Base-by-base conservation (phyloP, 1,284 basidiomycete genomes). In the Pulveroboletus sp. region DNA sequence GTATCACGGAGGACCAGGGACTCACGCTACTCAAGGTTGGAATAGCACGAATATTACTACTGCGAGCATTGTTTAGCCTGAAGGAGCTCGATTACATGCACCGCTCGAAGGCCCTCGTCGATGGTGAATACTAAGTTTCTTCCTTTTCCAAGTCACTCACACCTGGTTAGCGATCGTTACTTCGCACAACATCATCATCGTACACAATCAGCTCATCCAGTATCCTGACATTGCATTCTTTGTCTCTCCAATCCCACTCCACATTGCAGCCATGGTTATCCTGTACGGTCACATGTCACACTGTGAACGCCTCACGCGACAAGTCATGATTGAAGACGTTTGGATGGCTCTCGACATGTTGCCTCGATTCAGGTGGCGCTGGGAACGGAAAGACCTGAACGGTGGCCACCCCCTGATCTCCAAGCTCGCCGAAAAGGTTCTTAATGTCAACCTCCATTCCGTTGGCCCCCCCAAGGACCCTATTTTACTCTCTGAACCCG, bases 191-290 rank as follows among this genome's bases (percentile, higher is more conserved):
- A 85, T 89, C 59, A 90, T 92, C 64, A 81, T 90, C 49, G 79
- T 92, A 22, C 91, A 92, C 73, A 85, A 86, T 57, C 84, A 88
- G 61, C 81, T 92, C 51, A 91, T 92, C 62, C 81, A 81, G 29
- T 92, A 86, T 77, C 89, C 90, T 10, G 87, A 92, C 61, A 87
- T 88, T 63, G 88, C 85, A 2, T 92, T 92, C 75, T 92, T 92
- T 68, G 89, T 89, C 20, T 91, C 90, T 3, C 90, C 91, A 1
- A 90, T 89, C 58, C 91, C 91, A 28, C 77, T 92, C 35, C 90
- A 92, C 69, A 91, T 92, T 55, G 87, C 90, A 1, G 90, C 91
- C 8, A 91, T 92, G 89, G 87, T 92, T 56, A 91, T 92, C 56
- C 77, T 92, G 12, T 92, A 87, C 67, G 91, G 91, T 1, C 86